Percentiles rank a stretch among this genome's conserved stretches.
These are phyloP conservation scores for Pseudoturritis turrita DNA, from an alignment of 345 rosid genomes.

Conservation along the genomic window DNA sequence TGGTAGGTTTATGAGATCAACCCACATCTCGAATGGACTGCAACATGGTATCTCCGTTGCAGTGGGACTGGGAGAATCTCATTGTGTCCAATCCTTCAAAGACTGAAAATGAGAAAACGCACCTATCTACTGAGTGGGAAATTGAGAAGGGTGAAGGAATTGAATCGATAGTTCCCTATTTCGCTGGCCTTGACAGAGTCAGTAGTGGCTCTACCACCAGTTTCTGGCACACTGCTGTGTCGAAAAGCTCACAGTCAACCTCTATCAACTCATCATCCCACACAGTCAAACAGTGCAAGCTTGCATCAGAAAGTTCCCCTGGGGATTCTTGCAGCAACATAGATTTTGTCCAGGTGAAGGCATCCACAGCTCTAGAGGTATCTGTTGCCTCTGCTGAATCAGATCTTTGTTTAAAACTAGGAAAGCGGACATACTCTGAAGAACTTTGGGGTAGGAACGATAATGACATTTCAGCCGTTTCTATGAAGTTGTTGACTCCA, in stretches of 20 bases:
- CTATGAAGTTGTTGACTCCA: slow-evolving; percentile 33
- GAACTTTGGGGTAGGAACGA: slow-evolving; percentile 48
- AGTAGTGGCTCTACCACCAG: slow-evolving; percentile 58
- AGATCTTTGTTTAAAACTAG: slow-evolving; percentile 28
- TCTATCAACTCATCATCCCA: slow-evolving; percentile 20
- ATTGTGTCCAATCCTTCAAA: slow-evolving; percentile 45
- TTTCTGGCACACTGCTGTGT: slow-evolving; percentile 52
- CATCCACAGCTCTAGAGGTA: slow-evolving; percentile 20
- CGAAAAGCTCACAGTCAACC: slow-evolving; percentile 30
- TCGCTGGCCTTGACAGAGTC: slow-evolving; percentile 43
- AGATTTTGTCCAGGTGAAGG: slow-evolving; percentile 25
- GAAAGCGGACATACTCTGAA: slow-evolving; percentile 55
- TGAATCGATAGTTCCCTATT: slow-evolving; percentile 50
- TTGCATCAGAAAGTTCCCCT: slow-evolving; percentile 22
- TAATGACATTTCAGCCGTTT: slow-evolving; percentile 39
- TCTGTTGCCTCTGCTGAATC: slow-evolving; percentile 27
- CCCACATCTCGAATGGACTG: slow-evolving; percentile 62
- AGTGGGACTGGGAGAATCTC: slow-evolving; percentile 83
- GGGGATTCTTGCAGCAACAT: slow-evolving; percentile 25
- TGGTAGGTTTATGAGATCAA: slow-evolving; percentile 34
- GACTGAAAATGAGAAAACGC: slow-evolving; percentile 44
- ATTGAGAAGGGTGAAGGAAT: slow-evolving; percentile 53
- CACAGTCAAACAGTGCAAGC: background rate
- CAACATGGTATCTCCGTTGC: slow-evolving; percentile 54
- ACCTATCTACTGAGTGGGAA: slow-evolving; percentile 48